Evolutionary conservation across 78 protist species (phyloP), one percentile per base, ranked within the genome.

Genomic region (Diacronema lutheri): DNA sequence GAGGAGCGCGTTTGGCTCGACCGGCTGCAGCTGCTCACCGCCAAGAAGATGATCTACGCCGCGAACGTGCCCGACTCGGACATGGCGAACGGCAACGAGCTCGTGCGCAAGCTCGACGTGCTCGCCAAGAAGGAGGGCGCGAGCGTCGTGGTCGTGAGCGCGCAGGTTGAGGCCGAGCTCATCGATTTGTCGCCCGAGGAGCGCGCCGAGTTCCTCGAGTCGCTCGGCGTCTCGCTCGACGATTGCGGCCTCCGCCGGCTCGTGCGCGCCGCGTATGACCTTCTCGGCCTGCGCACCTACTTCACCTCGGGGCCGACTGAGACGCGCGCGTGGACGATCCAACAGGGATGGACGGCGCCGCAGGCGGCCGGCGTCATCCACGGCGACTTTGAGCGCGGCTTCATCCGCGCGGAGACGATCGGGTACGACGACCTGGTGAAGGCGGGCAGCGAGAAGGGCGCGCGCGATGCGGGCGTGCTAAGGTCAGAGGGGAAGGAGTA

Each of bases 401-500:
- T 80, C 85, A 80, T 80, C 72, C 46, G 58, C n/a, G 85, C 85
- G 16, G 88, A 84, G 69, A 84, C 88, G 41, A 26, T 84, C 46
- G 31, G 50, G 31, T 84, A 84, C 72, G 50, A 57, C 40, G 88
- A 84, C 72, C 81, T 72, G 26, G 81, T 84, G 37, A 58, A 23
- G 29, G 19, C 19, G 3, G 77, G 78, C 46, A 12, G 19, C 7
- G 23, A 13, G 58, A 26, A 19, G 46, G 79, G 37, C 61, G 89
- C 89, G 6, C 61, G 55, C 40, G 89, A 86, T 66, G 10, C 6
- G 14, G 89, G 89, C 20, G 25, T 57, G 44, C 23, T 56, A 35
- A 79, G 90, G 11, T 0, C 65, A 29, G 90, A 87, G 81, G 90
- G 90, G n/a, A 87, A 87, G 73, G 90, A 87, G 66, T 87, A 87